Conservation (phyloP, 768 basidiomycete genomes). For the Jaapia argillacea region DNA sequence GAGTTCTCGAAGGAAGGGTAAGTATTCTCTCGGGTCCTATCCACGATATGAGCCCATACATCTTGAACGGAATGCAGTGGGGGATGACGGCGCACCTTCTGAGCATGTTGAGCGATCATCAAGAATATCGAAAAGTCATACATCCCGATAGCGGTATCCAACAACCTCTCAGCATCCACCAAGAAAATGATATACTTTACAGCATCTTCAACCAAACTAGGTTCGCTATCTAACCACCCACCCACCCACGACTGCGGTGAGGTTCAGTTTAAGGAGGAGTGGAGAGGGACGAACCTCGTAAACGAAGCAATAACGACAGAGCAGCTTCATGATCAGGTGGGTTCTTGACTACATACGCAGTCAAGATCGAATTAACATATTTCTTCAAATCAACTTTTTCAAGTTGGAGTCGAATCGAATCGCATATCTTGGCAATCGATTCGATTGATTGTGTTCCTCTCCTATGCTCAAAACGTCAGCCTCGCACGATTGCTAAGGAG, state of each 20-base stretch:
- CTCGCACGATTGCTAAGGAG: no score
- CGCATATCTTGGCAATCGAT: conserved; percentile 54
- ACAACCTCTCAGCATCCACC: conserved; percentile 83
- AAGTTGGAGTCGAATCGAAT: conserved; percentile 62
- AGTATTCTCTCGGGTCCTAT: conserved; percentile 95
- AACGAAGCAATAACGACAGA: conserved; percentile 57
- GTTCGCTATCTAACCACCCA: conserved; percentile 37
- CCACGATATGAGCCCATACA: no score
- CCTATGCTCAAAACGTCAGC: no score
- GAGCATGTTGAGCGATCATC: conserved; percentile 94
- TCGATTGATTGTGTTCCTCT: no score
- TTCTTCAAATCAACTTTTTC: conserved; percentile 61
- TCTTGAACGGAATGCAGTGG: no score
- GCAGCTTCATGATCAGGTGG: conserved; percentile 89
- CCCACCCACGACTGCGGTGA: conserved; percentile 3
- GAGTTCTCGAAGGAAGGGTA: conserved; percentile 91
- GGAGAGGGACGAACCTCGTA: conserved; percentile 51
- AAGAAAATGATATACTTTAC: conserved; percentile 99
- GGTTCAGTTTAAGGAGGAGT: not conserved
- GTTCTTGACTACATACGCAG: conserved; percentile 84
- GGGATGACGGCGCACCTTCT: conserved; percentile 87
- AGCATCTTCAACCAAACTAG: conserved; percentile 84
- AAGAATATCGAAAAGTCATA: conserved; percentile 95
- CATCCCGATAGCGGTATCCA: conserved; percentile 95
- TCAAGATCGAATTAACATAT: conserved; percentile 87